These are phyloP conservation scores for Penicillium waksmanii DNA, from an alignment of 495 filamentous ascomycete species.

Conservation along the genomic window DNA sequence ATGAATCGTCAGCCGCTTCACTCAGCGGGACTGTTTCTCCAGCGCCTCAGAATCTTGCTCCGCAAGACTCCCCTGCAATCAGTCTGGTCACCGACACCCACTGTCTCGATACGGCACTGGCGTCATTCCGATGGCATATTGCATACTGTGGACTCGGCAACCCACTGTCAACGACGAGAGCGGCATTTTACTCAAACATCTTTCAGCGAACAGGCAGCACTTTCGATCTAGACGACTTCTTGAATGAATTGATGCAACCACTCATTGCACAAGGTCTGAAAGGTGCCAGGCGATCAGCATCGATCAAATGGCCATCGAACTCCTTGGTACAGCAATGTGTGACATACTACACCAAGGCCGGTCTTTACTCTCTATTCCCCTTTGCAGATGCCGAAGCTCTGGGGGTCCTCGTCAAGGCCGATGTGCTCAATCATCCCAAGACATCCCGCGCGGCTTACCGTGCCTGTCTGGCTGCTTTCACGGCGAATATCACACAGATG, in stretches of 20 bases:
- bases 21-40: constrained; percentile 13
- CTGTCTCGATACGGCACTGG: constrained; percentile 26
- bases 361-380: constrained; percentile 34
- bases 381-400: constrained; percentile 24
- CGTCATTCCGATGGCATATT: constrained; percentile 28
- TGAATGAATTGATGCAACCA: constrained; percentile 16
- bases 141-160: constrained; percentile 29
- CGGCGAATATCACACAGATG: constrained; percentile 29
- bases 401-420: constrained; percentile 20
- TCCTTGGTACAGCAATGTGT: constrained; percentile 26
- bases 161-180: constrained; percentile 20
- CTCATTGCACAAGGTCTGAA: constrained; percentile 12
- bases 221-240: constrained; percentile 31
- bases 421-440: constrained; percentile 19
- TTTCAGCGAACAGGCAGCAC: constrained; percentile 20
- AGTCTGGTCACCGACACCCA: constrained; percentile 19
- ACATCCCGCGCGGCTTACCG: constrained; percentile 18
- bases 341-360: constrained; percentile 24
- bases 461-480: constrained; percentile 32
- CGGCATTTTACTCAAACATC: constrained; percentile 25
- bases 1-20: constrained; percentile 5
- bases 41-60: neutral
- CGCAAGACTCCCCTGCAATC: neutral
- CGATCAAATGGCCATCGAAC: constrained; percentile 23
- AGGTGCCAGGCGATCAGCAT: constrained; percentile 5